Percentiles rank a stretch among this genome's conserved stretches.
Conservation (phyloP, 441 rosid species). For the Eruca vesicaria region DNA sequence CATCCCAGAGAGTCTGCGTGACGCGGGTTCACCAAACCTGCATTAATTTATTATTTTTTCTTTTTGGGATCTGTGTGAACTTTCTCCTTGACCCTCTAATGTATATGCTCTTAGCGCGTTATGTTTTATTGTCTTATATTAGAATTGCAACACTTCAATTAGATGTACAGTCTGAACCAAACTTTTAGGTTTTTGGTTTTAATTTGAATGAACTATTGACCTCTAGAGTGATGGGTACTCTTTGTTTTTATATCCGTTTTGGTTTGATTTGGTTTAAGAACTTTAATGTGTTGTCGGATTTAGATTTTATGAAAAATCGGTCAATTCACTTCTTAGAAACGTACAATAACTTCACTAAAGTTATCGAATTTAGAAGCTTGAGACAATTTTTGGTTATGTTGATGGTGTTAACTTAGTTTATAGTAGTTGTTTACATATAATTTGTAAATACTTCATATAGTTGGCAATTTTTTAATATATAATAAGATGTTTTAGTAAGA, state of each 20-base stretch:
- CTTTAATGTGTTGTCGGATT: neutral
- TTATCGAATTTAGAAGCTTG: neutral
- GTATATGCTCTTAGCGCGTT: no score
- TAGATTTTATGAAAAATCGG: neutral
- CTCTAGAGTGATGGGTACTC: neutral
- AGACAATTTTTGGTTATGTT: neutral
- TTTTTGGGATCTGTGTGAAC: no score
- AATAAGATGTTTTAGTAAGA: neutral
- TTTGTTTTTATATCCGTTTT: neutral
- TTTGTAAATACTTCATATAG: neutral
- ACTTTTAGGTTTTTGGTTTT: neutral
- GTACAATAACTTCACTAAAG: neutral
- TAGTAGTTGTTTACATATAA: neutral
- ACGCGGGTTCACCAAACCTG: no score
- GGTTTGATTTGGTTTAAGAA: neutral
- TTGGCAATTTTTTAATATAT: neutral
- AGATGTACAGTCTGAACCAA: neutral
- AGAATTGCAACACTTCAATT: neutral
- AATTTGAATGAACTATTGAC: neutral
- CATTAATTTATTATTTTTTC: no score
- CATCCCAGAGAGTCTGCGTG: no score
- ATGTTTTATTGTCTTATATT: neutral
- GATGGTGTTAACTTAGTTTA: neutral
- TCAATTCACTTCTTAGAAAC: neutral
- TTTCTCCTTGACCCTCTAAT: no score